Base-by-base conservation (phyloP, 2,329 filamentous ascomycete species). In the Geosmithia morbida region DNA sequence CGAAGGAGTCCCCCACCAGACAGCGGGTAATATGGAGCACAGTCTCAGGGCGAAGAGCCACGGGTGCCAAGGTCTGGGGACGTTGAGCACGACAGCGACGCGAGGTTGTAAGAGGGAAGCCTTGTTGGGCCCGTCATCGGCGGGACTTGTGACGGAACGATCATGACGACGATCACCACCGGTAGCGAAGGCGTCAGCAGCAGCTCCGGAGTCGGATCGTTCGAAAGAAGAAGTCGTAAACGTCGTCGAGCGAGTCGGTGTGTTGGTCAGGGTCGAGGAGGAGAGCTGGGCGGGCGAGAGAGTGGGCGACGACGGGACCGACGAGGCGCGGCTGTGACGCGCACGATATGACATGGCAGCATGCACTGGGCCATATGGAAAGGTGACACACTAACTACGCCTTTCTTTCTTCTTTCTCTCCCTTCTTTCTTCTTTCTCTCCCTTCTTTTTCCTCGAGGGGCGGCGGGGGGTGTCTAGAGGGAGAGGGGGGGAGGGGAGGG, bases 11-110 rank as follows among this genome's bases (percentile, higher is more conserved):
- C 80, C 84, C 80, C 81, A 87, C 74, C 75, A 84, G 44, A 79
- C 69, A 46, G 82, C 81, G 16, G 86, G 85, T 19, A 74, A 71
- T 47, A 85, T 79, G 50, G 83, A 87, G 51, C 84, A 66, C 20
- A 83, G 76, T n/a, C 86, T 79, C 54, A 83, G 81, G 51, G 82
- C 68, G 52, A 87, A 78, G 48, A 90, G 72, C 49, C 82, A 81
- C 41, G 83, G 70, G 60, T 89, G 81, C 81, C 85, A 90, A 51
- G 71, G 72, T 51, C 72, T 71, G 47, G 83, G 79, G 16, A 92
- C 77, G 46, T 85, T 85, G 44, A 90, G 73, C 30, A 87, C 75
- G 55, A 88, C 83, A 52, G 85, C 85, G 48, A 90, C 79, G 48
- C 85, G 83, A 13, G 85, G 85, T 57, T 88, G 84, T 42, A 87